These are phyloP conservation scores for Cryptococcus depauperatus DNA, from an alignment of 1,284 basidiomycete species.

Conservation along the genomic window DNA sequence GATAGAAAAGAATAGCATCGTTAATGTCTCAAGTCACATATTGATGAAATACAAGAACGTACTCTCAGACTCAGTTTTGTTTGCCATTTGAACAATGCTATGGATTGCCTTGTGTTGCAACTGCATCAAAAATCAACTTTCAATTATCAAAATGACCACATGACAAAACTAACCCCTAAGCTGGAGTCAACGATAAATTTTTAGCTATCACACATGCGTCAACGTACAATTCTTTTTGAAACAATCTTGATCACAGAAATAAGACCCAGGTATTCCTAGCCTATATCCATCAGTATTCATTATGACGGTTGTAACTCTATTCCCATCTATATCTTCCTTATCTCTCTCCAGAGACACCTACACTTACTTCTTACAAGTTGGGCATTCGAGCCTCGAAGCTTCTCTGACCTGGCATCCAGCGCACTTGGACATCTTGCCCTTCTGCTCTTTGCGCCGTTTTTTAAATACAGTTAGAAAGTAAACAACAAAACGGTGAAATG, in stretches of 20 bases:
- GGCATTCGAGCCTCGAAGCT: conserved; percentile 44
- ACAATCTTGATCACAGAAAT: conserved; percentile 47
- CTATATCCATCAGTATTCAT: no score
- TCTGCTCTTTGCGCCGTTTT: no score
- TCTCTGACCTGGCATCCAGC: conserved; percentile 41
- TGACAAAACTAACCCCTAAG: conserved; percentile 21
- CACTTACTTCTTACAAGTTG: conserved; percentile 45
- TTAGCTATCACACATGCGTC: neutral
- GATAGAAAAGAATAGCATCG: no score
- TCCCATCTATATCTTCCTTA: neutral
- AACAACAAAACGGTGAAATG: neutral
- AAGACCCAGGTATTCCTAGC: conserved; percentile 44
- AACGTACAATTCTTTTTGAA: conserved; percentile 46
- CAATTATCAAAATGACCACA: neutral
- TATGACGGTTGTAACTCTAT: no score
- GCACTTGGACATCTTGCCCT: conserved; percentile 24
- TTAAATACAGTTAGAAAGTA: no score
- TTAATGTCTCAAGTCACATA: no score
- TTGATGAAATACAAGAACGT: conserved; percentile 11
- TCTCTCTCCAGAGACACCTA: neutral
- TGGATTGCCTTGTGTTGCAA: conserved; percentile 46
- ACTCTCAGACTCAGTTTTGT: conserved; percentile 32
- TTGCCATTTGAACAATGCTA: conserved; percentile 39
- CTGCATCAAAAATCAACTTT: no score
- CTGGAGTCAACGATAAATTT: neutral